phyloP scores from a whole-genome alignment of 768 basidiomycete species.

The Lyophyllum shimeji region DNA sequence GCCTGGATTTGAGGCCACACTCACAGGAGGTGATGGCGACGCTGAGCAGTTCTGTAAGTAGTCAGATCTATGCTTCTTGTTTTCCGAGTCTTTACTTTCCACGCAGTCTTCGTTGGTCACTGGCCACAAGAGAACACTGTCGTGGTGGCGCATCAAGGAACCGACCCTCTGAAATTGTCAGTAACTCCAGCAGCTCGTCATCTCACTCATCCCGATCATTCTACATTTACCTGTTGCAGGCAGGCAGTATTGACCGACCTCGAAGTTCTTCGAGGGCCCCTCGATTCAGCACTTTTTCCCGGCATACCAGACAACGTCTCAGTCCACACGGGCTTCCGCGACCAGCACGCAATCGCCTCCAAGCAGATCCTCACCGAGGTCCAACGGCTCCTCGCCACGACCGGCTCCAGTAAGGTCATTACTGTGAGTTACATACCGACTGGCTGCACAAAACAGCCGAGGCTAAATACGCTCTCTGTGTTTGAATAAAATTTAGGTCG shows the following conservation, averaged over 20 bases:
- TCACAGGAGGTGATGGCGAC: slow-evolving; percentile 31
- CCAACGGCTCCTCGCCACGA: slow-evolving; percentile 34
- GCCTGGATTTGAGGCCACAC: slow-evolving; percentile 28
- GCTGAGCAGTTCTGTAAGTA: slow-evolving; percentile 31
- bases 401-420: slow-evolving; percentile 17
- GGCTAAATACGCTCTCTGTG: background rate
- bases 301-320: slow-evolving; percentile 39
- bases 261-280: slow-evolving; percentile 33
- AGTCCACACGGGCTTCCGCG: slow-evolving; percentile 51
- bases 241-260: slow-evolving; percentile 48
- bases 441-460: background rate
- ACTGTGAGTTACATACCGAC: slow-evolving; percentile 3
- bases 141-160: slow-evolving; percentile 52
- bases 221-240: slow-evolving; percentile 21
- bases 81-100: background rate
- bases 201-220: background rate
- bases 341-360: slow-evolving; percentile 40
- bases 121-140: slow-evolving; percentile 43
- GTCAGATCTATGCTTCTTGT: background rate
- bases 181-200: background rate
- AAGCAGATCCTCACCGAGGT: slow-evolving; percentile 40
- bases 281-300: slow-evolving; percentile 49
- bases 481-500: slow-evolving; percentile 14
- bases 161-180: slow-evolving; percentile 47
- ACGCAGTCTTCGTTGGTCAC: slow-evolving; percentile 38